These are phyloP conservation scores for Fusarium xyrophilum DNA, from an alignment of 2,329 filamentous ascomycete genomes.

Conservation along the genomic window DNA sequence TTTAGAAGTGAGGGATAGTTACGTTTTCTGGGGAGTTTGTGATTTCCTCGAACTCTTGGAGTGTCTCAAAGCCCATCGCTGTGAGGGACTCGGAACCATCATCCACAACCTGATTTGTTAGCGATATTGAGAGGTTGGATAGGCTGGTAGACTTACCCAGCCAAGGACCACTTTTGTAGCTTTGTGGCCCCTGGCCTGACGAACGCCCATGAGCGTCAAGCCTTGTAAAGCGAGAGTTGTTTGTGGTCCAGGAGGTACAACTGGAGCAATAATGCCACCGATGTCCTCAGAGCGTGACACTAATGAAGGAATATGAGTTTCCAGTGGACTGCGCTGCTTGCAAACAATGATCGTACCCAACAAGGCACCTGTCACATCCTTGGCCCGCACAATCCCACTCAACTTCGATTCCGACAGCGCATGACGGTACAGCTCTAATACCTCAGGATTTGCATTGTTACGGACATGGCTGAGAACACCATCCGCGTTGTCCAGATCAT, in stretches of 20 bases:
- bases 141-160: slow-evolving; percentile 66
- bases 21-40: slow-evolving; percentile 67
- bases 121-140: not conserved
- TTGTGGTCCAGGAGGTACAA: slow-evolving; percentile 74
- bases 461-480: slow-evolving; percentile 77
- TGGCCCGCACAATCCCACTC: slow-evolving; percentile 84
- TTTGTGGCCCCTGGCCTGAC: slow-evolving; percentile 81
- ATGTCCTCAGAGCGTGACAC: slow-evolving; percentile 64
- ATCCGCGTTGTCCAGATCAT: slow-evolving; percentile 78
- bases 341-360: slow-evolving; percentile 83
- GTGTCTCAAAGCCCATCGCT: slow-evolving; percentile 79
- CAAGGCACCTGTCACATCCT: slow-evolving; percentile 70
- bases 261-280: slow-evolving; percentile 80
- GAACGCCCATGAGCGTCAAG: slow-evolving; percentile 78
- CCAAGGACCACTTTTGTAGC: slow-evolving; percentile 76
- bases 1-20: not conserved
- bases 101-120: slow-evolving; percentile 65
- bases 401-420: slow-evolving; percentile 74
- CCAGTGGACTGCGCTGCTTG: slow-evolving; percentile 71
- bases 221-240: slow-evolving; percentile 76
- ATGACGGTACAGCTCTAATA: slow-evolving; percentile 79
- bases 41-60: slow-evolving; percentile 84
- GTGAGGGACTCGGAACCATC: slow-evolving; percentile 75
- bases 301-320: slow-evolving; percentile 73
- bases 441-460: slow-evolving; percentile 75